Evolutionary conservation across 805 yeast species (phyloP), one percentile per base, ranked within the genome.

Genomic region (Candida golubevii): DNA sequence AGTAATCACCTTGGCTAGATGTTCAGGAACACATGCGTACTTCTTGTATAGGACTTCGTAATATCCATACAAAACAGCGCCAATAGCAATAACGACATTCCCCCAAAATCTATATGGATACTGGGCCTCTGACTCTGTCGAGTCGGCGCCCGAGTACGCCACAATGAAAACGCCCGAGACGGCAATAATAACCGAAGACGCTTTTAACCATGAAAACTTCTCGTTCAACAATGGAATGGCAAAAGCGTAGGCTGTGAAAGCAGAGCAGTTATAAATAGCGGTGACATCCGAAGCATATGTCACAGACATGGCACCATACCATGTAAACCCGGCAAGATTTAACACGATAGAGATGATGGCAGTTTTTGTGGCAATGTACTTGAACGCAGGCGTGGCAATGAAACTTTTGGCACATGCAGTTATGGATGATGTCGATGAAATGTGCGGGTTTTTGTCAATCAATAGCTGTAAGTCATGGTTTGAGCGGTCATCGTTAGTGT

Each of bases 251-350:
- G 96, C 96, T 4, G 90, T 83, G 61, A 88, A 88, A 0, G 96
- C 95, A 12, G 91, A 83, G 60, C 93, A 87, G 66, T 88, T 88
- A 66, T 88, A 88, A 48, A 88, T 88, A 3, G 96, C 96, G 2
- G 96, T 88, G 32, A 88, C 84, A 56, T 88, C 96, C 3, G 88
- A 74, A 0, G 95, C 88, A 27, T 89, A 84, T 0, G 95, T 82
- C 58, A 85, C 65, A 28, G 81, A 73, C 80, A 88, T 86, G 9
- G 96, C 85, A 13, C 85, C 75, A 59, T 87, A 88, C 96, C 96
- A 88, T 1, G 95, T 79, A 14, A 78, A 69, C 1, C 95, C 96
- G 0, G 95, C 96, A 1, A 79, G 48, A 14, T 85, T 85, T 48
- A 88, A 68, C 7, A 88, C 75, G 8, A 77, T 28, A 3, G 85